A percentile compares a stretch with the other conserved stretches of the same genome.
Conservation (phyloP, 2,329 filamentous ascomycete genomes). For the Monosporascus sp. region DNA sequence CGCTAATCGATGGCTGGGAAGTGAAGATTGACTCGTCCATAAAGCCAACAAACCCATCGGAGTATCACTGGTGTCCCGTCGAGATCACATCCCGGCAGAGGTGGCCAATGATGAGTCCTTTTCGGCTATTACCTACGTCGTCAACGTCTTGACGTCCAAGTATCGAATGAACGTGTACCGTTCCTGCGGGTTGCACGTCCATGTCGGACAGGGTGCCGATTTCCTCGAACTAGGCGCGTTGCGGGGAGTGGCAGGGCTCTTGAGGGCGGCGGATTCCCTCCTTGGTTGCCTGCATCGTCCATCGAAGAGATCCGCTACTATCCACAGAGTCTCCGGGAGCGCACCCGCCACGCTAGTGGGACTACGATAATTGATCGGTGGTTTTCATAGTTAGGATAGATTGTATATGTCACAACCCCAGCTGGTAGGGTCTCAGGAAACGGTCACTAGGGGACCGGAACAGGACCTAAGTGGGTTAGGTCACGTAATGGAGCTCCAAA, state of each 20-base stretch:
- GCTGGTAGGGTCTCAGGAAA: no score
- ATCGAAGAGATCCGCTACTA: background rate
- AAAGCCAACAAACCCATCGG: background rate
- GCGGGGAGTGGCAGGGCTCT: conserved; percentile 6
- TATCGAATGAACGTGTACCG: conserved; percentile 8
- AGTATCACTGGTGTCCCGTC: conserved; percentile 3
- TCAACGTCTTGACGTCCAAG: conserved; percentile 2
- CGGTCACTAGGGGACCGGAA: no score
- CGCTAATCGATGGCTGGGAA: background rate
- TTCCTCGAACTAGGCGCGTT: conserved; percentile 4
- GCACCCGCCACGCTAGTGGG: conserved; percentile 1
- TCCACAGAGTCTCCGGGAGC: background rate
- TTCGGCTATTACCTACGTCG: conserved; percentile 5
- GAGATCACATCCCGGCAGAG: conserved; percentile 10
- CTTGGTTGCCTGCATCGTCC: conserved; percentile 10
- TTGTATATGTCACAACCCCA: no score
- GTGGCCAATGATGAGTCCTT: conserved; percentile 4
- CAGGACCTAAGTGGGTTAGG: no score
- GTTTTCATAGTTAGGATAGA: no score
- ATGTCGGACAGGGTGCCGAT: conserved; percentile 12
- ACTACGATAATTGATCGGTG: no score
- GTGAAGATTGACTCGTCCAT: background rate
- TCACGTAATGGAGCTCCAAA: no score
- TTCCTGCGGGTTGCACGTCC: conserved; percentile 13
- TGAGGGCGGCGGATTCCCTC: conserved; percentile 11